phyloP scores from a whole-genome alignment of 108 stramenopile species.

The Conticribra guillardii region DNA sequence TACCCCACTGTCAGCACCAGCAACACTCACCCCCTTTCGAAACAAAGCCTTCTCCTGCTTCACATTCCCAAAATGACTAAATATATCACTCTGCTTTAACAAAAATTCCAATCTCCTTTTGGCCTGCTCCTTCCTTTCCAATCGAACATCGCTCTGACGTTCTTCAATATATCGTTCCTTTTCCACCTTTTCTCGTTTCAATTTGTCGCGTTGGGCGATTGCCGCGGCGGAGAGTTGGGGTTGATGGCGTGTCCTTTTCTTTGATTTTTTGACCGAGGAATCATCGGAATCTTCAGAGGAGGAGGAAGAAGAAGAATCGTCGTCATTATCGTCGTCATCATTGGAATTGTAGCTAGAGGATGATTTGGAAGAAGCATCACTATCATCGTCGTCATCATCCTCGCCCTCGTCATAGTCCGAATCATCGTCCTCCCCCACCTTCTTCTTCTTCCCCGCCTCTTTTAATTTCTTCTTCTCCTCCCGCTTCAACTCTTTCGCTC shows the following conservation, averaged over 20 bases:
- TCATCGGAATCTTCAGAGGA: slow-evolving; percentile 45
- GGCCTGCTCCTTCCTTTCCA: slow-evolving; percentile 76
- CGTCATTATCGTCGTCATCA: slow-evolving; percentile 16
- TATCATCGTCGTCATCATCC: slow-evolving; percentile 36
- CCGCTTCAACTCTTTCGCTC: neutral
- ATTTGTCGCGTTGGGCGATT: slow-evolving; percentile 57
- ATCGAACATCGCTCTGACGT: slow-evolving; percentile 74
- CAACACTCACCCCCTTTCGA: slow-evolving; percentile 29
- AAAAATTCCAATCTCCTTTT: slow-evolving; percentile 93
- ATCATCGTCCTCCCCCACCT: slow-evolving; percentile 44
- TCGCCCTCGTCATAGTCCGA: slow-evolving; percentile 48
- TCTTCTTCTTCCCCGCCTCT: slow-evolving; percentile 38
- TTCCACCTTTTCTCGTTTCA: slow-evolving; percentile 63
- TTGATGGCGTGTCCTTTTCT: slow-evolving; percentile 20
- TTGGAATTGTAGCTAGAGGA: slow-evolving; percentile 15
- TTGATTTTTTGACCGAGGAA: slow-evolving; percentile 42
- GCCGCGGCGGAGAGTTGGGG: slow-evolving; percentile 34
- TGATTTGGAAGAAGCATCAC: slow-evolving; percentile 15
- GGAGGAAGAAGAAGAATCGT: slow-evolving; percentile 41
- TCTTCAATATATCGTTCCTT: slow-evolving; percentile 75
- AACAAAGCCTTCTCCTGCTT: slow-evolving; percentile 72
- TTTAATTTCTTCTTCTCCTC: neutral
- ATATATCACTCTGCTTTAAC: slow-evolving; percentile 95
- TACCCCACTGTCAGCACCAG: neutral
- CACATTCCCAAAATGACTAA: slow-evolving; percentile 92